Evolutionary conservation across 345 rosid species (phyloP).

Genomic region (Capsella bursapastoris): DNA sequence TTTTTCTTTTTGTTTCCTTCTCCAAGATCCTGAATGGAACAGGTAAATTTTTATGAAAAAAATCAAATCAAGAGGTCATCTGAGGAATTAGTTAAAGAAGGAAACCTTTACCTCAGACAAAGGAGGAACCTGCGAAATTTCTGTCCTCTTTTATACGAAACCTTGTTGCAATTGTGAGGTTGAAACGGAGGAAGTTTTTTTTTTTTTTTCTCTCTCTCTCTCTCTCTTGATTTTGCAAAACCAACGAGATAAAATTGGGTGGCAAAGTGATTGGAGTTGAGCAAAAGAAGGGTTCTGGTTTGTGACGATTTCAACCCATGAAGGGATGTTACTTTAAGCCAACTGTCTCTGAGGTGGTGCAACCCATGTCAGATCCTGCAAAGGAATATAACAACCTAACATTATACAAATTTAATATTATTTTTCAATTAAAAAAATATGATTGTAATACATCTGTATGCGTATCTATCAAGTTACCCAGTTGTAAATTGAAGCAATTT

Average conservation of each 20-base stretch:
- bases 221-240: constrained; percentile 41
- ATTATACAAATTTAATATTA: constrained; percentile 5
- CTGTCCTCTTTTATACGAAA: constrained; percentile 46
- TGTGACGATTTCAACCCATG: constrained; percentile 55
- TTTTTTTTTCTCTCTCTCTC: constrained; percentile 1
- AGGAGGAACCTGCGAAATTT: constrained; percentile 49
- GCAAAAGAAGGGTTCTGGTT: constrained; percentile 52
- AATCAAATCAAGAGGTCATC: constrained; percentile 28
- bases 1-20: constrained; percentile 15
- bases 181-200: constrained; percentile 30
- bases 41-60: background rate
- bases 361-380: constrained; percentile 39
- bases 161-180: constrained; percentile 49
- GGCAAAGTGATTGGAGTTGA: constrained; percentile 47
- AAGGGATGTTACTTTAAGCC: constrained; percentile 37
- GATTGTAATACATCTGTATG: constrained; percentile 7
- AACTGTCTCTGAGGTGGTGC: constrained; percentile 47
- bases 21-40: constrained; percentile 38
- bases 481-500: constrained; percentile 27
- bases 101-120: constrained; percentile 48
- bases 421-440: background rate
- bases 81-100: constrained; percentile 36
- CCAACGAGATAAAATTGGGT: constrained; percentile 46
- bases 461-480: constrained; percentile 27
- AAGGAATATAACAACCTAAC: constrained; percentile 31